These are phyloP conservation scores for Phanerodontia chrysosporium DNA, from an alignment of 768 basidiomycete species.

Conservation along the genomic window DNA sequence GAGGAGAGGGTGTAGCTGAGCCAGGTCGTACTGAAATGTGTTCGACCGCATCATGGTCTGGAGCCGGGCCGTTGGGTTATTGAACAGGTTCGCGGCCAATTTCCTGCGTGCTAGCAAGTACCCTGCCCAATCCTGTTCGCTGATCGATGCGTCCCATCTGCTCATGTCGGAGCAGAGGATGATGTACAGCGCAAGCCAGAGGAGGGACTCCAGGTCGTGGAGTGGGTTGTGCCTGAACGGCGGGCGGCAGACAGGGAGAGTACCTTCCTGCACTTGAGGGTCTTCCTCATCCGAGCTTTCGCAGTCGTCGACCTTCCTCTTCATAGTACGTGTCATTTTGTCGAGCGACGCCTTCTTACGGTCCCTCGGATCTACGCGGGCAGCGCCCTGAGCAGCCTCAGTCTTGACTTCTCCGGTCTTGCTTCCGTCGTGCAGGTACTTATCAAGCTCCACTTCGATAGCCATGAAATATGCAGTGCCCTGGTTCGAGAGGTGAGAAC, in stretches of 20 bases:
- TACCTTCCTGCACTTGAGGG: neutral
- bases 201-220: constrained; percentile 14
- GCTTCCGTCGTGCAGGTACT: neutral
- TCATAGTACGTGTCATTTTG: too few relatives aligned
- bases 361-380: too few relatives aligned
- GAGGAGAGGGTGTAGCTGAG: neutral
- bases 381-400: too few relatives aligned
- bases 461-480: constrained; percentile 7
- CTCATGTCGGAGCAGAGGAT: neutral
- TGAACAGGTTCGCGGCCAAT: neutral
- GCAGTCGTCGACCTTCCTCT: too few relatives aligned
- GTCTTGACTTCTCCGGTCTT: neutral
- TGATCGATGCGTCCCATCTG: neutral
- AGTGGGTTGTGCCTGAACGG: constrained; percentile 6
- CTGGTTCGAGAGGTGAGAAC: neutral
- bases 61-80: neutral
- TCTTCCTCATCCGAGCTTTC: neutral
- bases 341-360: too few relatives aligned
- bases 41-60: too few relatives aligned
- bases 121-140: neutral
- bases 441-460: neutral
- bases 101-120: neutral
- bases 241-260: neutral
- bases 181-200: constrained; percentile 14
- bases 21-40: too few relatives aligned